phyloP scores from a whole-genome alignment of 163 green algal genomes.

The Scenedesmus sp. region DNA sequence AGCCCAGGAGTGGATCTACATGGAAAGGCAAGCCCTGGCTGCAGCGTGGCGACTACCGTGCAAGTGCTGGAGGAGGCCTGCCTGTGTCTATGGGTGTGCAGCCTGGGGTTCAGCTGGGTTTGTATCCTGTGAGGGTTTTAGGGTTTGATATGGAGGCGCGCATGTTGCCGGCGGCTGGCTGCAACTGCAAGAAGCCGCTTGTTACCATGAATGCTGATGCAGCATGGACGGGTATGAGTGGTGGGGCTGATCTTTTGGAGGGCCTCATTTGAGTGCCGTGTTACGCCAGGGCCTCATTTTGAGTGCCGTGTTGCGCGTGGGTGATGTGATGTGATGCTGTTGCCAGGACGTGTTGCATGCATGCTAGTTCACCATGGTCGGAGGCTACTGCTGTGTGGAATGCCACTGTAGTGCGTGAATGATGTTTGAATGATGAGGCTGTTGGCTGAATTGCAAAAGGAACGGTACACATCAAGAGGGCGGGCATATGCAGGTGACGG shows the following conservation, averaged over 20 bases:
- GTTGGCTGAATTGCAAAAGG: no score
- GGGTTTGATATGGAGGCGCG: conserved; percentile 41
- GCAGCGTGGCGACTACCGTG: conserved; percentile 35
- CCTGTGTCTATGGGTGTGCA: conserved; percentile 17
- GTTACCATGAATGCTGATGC: background rate
- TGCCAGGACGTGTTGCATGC: background rate
- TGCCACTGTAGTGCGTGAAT: no score
- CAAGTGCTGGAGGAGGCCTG: conserved; percentile 32
- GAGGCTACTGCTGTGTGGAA: background rate
- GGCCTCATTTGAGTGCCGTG: background rate
- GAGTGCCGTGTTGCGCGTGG: background rate
- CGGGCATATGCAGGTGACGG: no score
- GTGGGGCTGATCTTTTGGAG: background rate
- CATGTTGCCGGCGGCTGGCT: conserved; percentile 26
- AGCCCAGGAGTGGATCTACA: background rate
- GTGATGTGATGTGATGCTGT: background rate
- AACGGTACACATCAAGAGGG: no score
- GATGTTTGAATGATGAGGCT: no score
- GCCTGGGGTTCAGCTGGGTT: conserved; percentile 28
- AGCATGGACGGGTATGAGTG: background rate
- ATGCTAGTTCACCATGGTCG: background rate
- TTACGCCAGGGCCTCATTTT: background rate
- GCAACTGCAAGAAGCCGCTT: conserved; percentile 18
- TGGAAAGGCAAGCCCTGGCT: conserved; percentile 27
- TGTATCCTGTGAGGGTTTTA: background rate